phyloP scores from a whole-genome alignment of 495 filamentous ascomycete genomes.

The Diplogelasinospora grovesii region DNA sequence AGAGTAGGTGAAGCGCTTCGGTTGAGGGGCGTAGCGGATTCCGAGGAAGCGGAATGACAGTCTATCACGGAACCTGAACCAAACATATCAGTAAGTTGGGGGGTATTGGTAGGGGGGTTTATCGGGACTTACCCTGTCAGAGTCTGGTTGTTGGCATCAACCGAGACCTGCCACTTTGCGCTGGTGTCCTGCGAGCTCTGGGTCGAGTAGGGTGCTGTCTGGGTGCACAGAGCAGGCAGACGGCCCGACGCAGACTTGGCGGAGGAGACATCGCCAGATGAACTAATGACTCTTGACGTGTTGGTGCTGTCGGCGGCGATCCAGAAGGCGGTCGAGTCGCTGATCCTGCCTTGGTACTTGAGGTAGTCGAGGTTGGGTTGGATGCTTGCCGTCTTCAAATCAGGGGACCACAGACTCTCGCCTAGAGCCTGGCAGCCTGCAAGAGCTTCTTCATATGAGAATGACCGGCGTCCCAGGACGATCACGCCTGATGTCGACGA shows the following conservation, averaged over 20 bases:
- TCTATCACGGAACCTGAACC: constrained; percentile 39
- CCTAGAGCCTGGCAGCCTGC: constrained; percentile 29
- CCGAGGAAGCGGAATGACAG: constrained; percentile 46
- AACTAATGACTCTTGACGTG: constrained; percentile 18
- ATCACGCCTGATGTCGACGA: constrained; percentile 33
- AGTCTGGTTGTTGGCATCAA: constrained; percentile 37
- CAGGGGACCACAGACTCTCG: constrained; percentile 39
- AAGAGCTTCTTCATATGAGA: constrained; percentile 16
- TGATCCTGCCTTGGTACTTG: constrained; percentile 17
- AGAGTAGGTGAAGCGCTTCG: constrained; percentile 35
- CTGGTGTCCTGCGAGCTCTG: constrained; percentile 30
- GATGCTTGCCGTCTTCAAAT: constrained; percentile 25
- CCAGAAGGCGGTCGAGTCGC: constrained; percentile 29
- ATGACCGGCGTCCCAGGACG: constrained; percentile 27
- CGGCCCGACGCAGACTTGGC: neutral
- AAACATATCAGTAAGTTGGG: neutral
- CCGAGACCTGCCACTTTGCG: constrained; percentile 35
- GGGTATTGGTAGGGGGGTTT: no score
- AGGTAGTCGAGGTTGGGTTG: constrained; percentile 37
- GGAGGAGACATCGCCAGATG: constrained; percentile 16
- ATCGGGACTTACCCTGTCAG: constrained; percentile 35
- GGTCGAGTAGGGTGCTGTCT: constrained; percentile 40
- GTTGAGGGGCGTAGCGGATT: constrained; percentile 34
- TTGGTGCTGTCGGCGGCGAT: constrained; percentile 16
- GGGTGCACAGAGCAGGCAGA: constrained; percentile 37